Percentiles rank a stretch among this genome's conserved stretches.
These are phyloP conservation scores for Tuber calosporum DNA, from an alignment of 495 filamentous ascomycete species.

Conservation along the genomic window DNA sequence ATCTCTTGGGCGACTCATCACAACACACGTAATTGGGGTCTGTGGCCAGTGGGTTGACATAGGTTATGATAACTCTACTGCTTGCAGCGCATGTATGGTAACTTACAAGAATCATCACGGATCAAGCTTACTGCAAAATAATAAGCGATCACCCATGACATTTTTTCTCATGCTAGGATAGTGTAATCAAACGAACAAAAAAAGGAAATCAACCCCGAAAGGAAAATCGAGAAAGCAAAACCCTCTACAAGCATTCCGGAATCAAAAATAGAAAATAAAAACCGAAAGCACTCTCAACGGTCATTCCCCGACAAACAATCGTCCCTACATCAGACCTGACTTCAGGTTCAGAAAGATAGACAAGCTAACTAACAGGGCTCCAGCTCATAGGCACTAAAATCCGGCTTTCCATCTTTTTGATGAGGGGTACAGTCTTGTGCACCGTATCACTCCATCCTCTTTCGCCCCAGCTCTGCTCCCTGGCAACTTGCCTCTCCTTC, in stretches of 20 bases:
- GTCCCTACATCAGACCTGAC: constrained; percentile 30
- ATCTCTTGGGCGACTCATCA: not conserved
- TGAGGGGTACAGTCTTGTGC: constrained; percentile 95
- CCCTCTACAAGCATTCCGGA: constrained; percentile 14
- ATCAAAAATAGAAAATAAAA: constrained; percentile 20
- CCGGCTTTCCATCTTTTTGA: constrained; percentile 89
- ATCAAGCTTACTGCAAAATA: not conserved
- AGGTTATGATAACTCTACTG: not conserved
- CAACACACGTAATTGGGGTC: not conserved
- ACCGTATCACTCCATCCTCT: constrained; percentile 97
- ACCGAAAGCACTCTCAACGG: constrained; percentile 30
- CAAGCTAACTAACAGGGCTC: constrained; percentile 64
- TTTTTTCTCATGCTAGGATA: not conserved
- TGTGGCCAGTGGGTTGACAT: not conserved
- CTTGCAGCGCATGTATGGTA: not conserved
- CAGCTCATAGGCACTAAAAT: constrained; percentile 93
- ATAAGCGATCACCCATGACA: not conserved
- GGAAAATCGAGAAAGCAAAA: constrained; percentile 18
- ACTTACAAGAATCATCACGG: not conserved
- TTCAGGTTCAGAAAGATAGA: constrained; percentile 29
- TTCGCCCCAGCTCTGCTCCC: constrained; percentile 91
- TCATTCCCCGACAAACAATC: constrained; percentile 22
- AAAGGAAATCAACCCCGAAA: constrained; percentile 16
- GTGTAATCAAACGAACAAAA: constrained; percentile 4
- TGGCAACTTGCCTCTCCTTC: constrained; percentile 80